phyloP scores from a whole-genome alignment of 2,329 filamentous ascomycete species.

The Paecilomyces fulvus region DNA sequence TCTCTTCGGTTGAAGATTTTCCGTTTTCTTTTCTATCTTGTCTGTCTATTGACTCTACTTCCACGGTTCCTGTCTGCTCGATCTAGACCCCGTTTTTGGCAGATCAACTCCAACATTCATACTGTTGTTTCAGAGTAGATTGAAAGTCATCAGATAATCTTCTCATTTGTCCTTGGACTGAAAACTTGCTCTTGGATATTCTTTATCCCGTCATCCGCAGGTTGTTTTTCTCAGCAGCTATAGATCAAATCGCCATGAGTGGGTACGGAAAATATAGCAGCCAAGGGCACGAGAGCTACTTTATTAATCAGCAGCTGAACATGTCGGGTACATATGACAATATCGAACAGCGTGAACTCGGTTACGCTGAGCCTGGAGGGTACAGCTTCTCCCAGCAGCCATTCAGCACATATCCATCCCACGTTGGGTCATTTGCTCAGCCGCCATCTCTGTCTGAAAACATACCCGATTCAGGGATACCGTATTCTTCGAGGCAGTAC shows the following conservation, averaged over 20 bases:
- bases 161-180: background rate
- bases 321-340: conserved; percentile 24
- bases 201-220: background rate
- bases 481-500: conserved; percentile 24
- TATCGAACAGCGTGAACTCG: conserved; percentile 22
- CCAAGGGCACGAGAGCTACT: conserved; percentile 26
- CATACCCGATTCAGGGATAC: conserved; percentile 20
- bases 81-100: background rate
- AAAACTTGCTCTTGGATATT: background rate
- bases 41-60: background rate
- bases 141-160: background rate
- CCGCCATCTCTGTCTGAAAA: conserved; percentile 23
- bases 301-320: conserved; percentile 25
- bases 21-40: background rate
- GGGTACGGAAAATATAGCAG: conserved; percentile 30
- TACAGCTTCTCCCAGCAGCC: conserved; percentile 26
- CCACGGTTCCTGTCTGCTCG: background rate
- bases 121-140: background rate
- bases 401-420: conserved; percentile 29
- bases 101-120: background rate
- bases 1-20: background rate
- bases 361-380: conserved; percentile 17
- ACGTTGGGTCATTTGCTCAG: conserved; percentile 27
- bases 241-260: conserved; percentile 24
- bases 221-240: background rate